These are phyloP conservation scores for Hysterangium stoloniferum DNA, from an alignment of 768 basidiomycete species.

Conservation along the genomic window DNA sequence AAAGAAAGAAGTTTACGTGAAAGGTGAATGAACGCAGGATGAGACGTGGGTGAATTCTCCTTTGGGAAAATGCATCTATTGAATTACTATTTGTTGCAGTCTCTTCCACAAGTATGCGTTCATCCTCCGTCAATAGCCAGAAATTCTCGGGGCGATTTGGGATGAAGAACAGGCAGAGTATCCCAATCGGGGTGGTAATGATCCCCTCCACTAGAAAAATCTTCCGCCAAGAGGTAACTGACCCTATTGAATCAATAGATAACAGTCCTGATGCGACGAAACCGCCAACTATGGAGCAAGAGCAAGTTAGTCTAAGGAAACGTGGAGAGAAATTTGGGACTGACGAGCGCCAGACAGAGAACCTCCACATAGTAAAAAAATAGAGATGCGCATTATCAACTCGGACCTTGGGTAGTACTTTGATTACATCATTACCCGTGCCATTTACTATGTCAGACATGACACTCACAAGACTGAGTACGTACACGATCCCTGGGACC, in stretches of 20 bases:
- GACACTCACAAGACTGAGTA: conserved; percentile 29
- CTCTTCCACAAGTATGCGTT: conserved; percentile 28
- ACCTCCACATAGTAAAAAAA: conserved; percentile 30
- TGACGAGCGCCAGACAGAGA: conserved; percentile 31
- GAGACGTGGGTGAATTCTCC: conserved; percentile 23
- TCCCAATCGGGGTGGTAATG: conserved; percentile 31
- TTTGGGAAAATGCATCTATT: conserved; percentile 23
- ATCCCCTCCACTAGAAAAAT: conserved; percentile 38
- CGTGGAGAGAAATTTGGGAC: conserved; percentile 13
- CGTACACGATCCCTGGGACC: conserved; percentile 34
- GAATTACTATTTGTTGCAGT: conserved; percentile 29
- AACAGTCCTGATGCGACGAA: conserved; percentile 32
- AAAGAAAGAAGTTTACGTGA: conserved; percentile 21
- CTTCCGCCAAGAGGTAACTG: conserved; percentile 31
- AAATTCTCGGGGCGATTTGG: conserved; percentile 29
- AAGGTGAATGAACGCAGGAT: conserved; percentile 26
- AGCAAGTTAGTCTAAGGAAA: no score
- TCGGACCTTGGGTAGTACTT: conserved; percentile 32
- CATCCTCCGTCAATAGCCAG: conserved; percentile 27
- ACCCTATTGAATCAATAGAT: conserved; percentile 24
- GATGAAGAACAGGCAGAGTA: conserved; percentile 29
- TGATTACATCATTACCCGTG: background rate
- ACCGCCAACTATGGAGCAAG: conserved; percentile 26
- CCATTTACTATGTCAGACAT: no score
- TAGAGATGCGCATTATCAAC: conserved; percentile 28